These are phyloP conservation scores for Syzygium jambos DNA, from an alignment of 345 rosid genomes.

Conservation along the genomic window DNA sequence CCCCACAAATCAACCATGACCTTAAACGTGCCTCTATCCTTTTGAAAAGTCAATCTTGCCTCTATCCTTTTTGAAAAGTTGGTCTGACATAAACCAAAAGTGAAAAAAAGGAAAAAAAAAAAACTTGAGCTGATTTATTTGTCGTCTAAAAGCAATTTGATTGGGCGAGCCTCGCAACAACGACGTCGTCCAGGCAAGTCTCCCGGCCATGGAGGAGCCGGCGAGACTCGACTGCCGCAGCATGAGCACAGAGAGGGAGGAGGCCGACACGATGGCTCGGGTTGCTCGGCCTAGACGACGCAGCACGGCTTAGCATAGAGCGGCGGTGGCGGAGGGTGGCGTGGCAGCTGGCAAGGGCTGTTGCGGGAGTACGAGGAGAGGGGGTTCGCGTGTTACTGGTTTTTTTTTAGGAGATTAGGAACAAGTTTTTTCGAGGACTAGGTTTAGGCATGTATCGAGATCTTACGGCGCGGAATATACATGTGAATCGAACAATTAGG, in stretches of 20 bases:
- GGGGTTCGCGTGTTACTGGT: neutral
- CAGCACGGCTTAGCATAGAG: neutral
- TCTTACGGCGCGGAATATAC: neutral
- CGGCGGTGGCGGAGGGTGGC: neutral
- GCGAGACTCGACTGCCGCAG: neutral
- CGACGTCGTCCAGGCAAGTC: neutral
- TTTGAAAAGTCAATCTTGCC: neutral
- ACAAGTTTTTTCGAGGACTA: neutral
- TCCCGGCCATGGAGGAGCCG: neutral
- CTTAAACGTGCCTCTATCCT: neutral
- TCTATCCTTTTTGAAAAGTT: neutral
- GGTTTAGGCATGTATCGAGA: neutral
- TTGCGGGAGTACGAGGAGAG: neutral
- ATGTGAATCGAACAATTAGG: neutral
- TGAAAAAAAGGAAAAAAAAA: neutral
- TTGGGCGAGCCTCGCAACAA: neutral
- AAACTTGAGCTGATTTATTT: neutral
- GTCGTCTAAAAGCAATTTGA: neutral
- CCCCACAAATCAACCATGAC: neutral
- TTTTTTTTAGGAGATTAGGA: neutral
- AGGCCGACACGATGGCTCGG: neutral
- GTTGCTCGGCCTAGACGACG: neutral
- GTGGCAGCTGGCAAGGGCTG: neutral
- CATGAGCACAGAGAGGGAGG: neutral
- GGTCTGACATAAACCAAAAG: neutral